Conservation (phyloP, 768 basidiomycete genomes). For the Calocybe indica region DNA sequence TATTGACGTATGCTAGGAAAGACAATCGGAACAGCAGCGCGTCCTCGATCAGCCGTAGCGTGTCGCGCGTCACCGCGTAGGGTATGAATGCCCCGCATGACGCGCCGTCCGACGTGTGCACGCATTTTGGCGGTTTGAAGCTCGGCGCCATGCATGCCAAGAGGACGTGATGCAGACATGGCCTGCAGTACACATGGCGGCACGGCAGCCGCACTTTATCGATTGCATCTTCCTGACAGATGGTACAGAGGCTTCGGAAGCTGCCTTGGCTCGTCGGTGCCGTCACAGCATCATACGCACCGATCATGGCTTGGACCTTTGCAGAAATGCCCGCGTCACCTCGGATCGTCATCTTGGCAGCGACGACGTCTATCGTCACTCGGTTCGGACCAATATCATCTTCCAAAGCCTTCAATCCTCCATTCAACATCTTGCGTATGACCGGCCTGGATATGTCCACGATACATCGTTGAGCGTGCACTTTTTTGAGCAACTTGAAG, state of each 20-base stretch:
- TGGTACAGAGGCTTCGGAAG: conserved; percentile 21
- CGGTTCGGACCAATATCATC: conserved; percentile 34
- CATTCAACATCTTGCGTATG: conserved; percentile 33
- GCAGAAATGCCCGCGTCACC: conserved; percentile 27
- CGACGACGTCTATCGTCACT: conserved; percentile 35
- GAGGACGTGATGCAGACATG: conserved; percentile 42
- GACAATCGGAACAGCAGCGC: conserved; percentile 32
- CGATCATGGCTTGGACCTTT: conserved; percentile 15
- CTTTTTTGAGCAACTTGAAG: conserved; percentile 30
- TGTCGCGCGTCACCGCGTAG: conserved; percentile 28
- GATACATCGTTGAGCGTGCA: conserved; percentile 27
- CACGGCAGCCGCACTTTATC: conserved; percentile 35
- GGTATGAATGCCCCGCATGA: conserved; percentile 25
- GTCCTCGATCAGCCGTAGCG: conserved; percentile 32
- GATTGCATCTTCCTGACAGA: conserved; percentile 31
- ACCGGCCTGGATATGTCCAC: conserved; percentile 25
- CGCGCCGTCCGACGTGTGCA: conserved; percentile 18
- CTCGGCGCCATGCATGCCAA: conserved; percentile 21
- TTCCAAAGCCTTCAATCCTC: conserved; percentile 30
- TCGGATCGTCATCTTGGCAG: conserved; percentile 33
- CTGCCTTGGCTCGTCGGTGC: too few species aligned
- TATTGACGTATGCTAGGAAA: conserved; percentile 37
- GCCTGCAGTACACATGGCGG: conserved; percentile 44
- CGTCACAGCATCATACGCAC: neutral
- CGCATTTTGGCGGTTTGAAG: conserved; percentile 28